Base-by-base conservation (phyloP, 306 rosid genomes). In the Sindora glabra region DNA sequence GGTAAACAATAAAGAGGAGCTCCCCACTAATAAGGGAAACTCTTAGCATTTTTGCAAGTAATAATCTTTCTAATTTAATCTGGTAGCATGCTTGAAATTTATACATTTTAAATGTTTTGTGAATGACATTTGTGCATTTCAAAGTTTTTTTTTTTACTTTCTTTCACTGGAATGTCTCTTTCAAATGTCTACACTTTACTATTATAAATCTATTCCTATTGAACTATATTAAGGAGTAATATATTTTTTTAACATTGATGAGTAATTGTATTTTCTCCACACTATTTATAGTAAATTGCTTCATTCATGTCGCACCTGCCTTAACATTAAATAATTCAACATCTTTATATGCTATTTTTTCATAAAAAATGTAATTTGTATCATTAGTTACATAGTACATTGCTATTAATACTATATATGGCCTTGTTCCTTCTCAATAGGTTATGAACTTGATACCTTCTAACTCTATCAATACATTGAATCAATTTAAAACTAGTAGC, bases 371-470 rank as follows among this genome's bases (percentile, higher is more conserved):
- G 1, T 25, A 29, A 53, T 38, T 2, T 8, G 1, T 22, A 4
- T 62, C 60, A 50, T 42, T 17, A 17, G 38, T 39, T 59, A 12
- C 27, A 6, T 58, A 9, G 5, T 11, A n/a, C n/a, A n/a, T n/a
- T n/a, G 45, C 17, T 63, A 24, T 59, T 73, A 57, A 67, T 27
- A 40, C 47, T 69, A 48, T 34, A 15, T 19, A 30, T 23, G 15
- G 40, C 44, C 49, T 42, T 49, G 33, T 72, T 79, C 48, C 46
- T 59, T 70, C 64, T 66, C 50, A 49, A 42, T 90, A 92, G 99
- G 90, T 92, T 1, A 88, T 92, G 81, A 92, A 92, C 79, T 77
- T 92, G 25, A 92, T 89, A 74, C 99, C 99, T 34, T 92, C 86
- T 79, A 92, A 92, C 77, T 81, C 99, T 48, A 86, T 92, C 48